Evolutionary conservation across 179 eudicot genomes (phyloP), one percentile per base, ranked within the genome.

Genomic region (Beta lomatogona): DNA sequence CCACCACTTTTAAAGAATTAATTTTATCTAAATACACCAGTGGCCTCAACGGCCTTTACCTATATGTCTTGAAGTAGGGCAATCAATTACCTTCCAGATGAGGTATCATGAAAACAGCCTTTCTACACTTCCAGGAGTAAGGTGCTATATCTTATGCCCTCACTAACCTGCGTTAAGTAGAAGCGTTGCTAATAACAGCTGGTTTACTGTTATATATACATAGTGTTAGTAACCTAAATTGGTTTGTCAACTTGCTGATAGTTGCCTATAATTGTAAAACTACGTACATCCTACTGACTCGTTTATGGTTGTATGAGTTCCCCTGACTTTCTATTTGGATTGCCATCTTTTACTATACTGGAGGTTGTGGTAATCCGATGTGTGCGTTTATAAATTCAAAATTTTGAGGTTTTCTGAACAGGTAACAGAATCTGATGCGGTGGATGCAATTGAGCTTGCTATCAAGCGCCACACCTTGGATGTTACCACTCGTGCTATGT

Each of bases 401-500:
- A 67, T 73, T 4, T 64, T 58, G 75, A 67, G 79, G 54, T 78
- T 73, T 61, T 83, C 69, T 85, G 77, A 81, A 85, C 88, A 95
- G 99, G 98, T 96, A 45, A 94, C 98, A 19, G 99, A 96, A 84
- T 88, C 93, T 79, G 98, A 91, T 89, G 93, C 93, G 41, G 92
- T 94, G 78, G 98, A 94, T 91, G 92, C 84, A 44, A 80, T 96
- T 71, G 98, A 96, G 90, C 77, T 71, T 81, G 92, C 94, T 86
- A 81, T 89, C 73, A 93, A 88, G 83, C 88, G 86, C 85, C 97
- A 92, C 84, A 87, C 82, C 44, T 83, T 90, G 6, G 98, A 96
- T 91, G 90, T 89, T 73, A 92, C 91, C 68, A 94, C 97, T 81
- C 89, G 86, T 52, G 89, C 98, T 44, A 96, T 96, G 98, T 91